Evolutionary conservation across 148 eudicot genomes (phyloP), one percentile per base, ranked within the genome.

Genomic region (Vaccinium macrocarpon): DNA sequence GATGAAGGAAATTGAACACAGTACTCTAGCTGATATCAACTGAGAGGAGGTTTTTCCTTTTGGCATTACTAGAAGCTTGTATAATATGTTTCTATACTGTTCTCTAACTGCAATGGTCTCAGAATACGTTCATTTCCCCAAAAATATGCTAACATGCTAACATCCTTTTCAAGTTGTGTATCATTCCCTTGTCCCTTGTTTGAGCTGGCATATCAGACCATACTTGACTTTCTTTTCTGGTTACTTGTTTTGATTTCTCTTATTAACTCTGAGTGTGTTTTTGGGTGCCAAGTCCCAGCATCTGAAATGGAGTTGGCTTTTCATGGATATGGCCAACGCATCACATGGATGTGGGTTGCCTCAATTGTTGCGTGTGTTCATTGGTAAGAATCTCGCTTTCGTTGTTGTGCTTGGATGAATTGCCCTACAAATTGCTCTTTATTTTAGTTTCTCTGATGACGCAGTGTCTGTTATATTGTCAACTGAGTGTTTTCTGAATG

Each of bases 61-160:
- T 52, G 71, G 64, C 25, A 49, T 68, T 55, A 73, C 10, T 82
- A 73, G 84, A 23, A 73, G 13, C 42, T 82, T 74, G 84, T 82
- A 72, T 56, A 6, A 52, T 56, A 82, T 82, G 70, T 18, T 82
- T 70, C 49, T 74, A 42, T 38, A 23, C 38, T 38, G 56, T 14
- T 52, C 7, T 6, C 38, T 56, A 82, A 74, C 71, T 38, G 84
- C 84, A 55, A 73, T 19, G 59, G 10, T 56, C 64, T 38, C 8
- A 48, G 23, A 32, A 64, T n/a, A 64, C 13, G 19, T 64, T 50
- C 49, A 14, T 46, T 64, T 66, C n/a, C 83, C 55, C 11, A 8
- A 55, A 19, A 80, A 57, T 35, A 11, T 80, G 51, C 23, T 19
- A 10, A 48, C 18, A 49, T 76, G 14, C 21, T 59, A 52, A 27